Base-by-base conservation (phyloP, 345 rosid species). In the Raphanus sativus region DNA sequence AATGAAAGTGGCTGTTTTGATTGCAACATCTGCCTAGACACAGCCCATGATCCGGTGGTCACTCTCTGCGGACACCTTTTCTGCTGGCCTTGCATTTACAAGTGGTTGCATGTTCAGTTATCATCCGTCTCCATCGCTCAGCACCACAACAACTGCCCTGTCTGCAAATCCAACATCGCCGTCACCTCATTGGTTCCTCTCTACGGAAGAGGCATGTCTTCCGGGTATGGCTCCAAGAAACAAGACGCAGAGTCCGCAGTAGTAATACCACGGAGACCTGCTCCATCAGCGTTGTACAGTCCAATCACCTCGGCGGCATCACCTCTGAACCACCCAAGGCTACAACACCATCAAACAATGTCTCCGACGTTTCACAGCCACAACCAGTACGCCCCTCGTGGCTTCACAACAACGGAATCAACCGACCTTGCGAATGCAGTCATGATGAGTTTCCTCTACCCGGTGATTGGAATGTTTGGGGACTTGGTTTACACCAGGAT, bases 21-120 rank as follows among this genome's bases (percentile, higher is more conserved):
- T 40, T 92, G 98, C 86, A 92, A 89, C 65, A 92, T 92, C 1
- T 92, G 96, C 78, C 84, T 92, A 4, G 90, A 92, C 21, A 84
- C 84, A 1, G 97, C 93, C 0, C 81, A 66, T 24, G 98, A 92
- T 32, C 98, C 98, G 0, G 90, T 92, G 0, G 90, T 92, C 64
- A 92, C 96, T 25, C 94, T 88, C 61, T 90, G 98, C 28, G 98
- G 98, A 42, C 98, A 92, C 67, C 83, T 92, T 48, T 92, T 84
- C 81, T 92, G 98, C 81, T 92, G 96, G 98, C 87, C 94, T 11
- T 92, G 97, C 84, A 86, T 92, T 29, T 92, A 89, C 81, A 84
- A 65, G n/a, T 75, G 80, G 83, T 60, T 70, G 17, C 71, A 80
- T 34, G 79, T 80, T 61, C 71, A 78, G 80, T 66, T 80, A 66